phyloP scores from a whole-genome alignment of 2,329 filamentous ascomycete genomes.

The Orbilia oligospora region DNA sequence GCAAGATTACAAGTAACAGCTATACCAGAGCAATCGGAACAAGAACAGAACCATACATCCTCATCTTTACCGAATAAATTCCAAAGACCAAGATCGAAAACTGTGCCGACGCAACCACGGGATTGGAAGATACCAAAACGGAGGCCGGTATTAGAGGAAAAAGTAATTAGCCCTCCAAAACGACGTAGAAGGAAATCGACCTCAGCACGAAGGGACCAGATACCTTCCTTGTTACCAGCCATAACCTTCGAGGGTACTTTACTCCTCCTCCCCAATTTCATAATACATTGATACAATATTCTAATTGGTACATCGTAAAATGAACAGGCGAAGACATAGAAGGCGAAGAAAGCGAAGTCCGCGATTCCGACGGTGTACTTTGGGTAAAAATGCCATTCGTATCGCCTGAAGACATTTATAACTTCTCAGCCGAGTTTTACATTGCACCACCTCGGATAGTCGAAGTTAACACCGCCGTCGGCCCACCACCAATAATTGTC shows the following conservation, averaged over 20 bases:
- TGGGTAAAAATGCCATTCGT: slow-evolving; percentile 58
- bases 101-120: slow-evolving; percentile 39
- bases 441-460: slow-evolving; percentile 48
- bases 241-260: slow-evolving; percentile 52
- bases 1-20: slow-evolving; percentile 47
- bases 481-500: slow-evolving; percentile 55
- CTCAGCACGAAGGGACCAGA: slow-evolving; percentile 48
- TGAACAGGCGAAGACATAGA: slow-evolving; percentile 28
- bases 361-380: slow-evolving; percentile 44
- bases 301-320: neutral
- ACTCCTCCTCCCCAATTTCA: no score
- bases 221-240: slow-evolving; percentile 31
- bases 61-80: slow-evolving; percentile 22
- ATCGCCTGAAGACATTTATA: slow-evolving; percentile 49
- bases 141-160: slow-evolving; percentile 27
- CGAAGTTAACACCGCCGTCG: slow-evolving; percentile 53
- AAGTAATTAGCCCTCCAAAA: slow-evolving; percentile 29
- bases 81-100: slow-evolving; percentile 42
- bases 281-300: no score
- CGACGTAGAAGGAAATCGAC: slow-evolving; percentile 56
- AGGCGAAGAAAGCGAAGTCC: slow-evolving; percentile 46
- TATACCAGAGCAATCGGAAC: slow-evolving; percentile 26
- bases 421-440: slow-evolving; percentile 59
- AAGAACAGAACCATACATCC: slow-evolving; percentile 6
- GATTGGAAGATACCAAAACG: slow-evolving; percentile 34